Evolutionary conservation across 2,329 filamentous ascomycete species (phyloP).

Genomic region (Diaporthe sp.): DNA sequence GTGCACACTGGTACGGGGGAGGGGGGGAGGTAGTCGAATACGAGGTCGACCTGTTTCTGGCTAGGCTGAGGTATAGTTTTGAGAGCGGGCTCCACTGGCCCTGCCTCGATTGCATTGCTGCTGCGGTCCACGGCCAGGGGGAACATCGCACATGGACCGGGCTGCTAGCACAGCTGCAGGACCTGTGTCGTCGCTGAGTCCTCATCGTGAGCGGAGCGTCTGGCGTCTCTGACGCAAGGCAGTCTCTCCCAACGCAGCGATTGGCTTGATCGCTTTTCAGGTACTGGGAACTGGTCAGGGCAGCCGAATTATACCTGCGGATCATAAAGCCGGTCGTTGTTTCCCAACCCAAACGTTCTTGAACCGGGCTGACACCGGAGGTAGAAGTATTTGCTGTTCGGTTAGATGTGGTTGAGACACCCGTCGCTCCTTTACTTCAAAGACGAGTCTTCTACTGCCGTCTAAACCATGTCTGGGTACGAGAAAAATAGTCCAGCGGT

Average conservation of each 20-base stretch:
- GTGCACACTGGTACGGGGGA: background rate
- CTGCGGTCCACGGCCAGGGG: background rate
- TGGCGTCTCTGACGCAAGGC: background rate
- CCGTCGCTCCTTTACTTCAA: too few relatives aligned
- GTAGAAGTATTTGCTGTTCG: background rate
- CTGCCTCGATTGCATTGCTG: background rate
- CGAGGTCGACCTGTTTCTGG: slow-evolving; percentile 13
- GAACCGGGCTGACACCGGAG: background rate
- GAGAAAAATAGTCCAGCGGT: background rate
- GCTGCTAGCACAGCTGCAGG: background rate
- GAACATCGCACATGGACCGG: background rate
- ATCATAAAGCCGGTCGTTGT: background rate
- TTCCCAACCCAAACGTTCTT: too few relatives aligned
- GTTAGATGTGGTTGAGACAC: background rate
- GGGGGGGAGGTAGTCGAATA: background rate
- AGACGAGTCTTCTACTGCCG: too few relatives aligned
- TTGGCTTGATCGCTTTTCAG: background rate
- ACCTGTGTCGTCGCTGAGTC: background rate
- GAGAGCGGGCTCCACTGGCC: background rate
- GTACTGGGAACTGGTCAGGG: too few relatives aligned
- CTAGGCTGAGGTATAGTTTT: background rate
- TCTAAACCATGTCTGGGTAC: background rate
- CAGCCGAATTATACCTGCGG: background rate
- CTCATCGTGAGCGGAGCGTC: background rate
- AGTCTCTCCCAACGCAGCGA: background rate